Evolutionary conservation across 192 early-diverging fungal species (phyloP), one percentile per base, ranked within the genome.

Genomic region (Paraglomus occultum): DNA sequence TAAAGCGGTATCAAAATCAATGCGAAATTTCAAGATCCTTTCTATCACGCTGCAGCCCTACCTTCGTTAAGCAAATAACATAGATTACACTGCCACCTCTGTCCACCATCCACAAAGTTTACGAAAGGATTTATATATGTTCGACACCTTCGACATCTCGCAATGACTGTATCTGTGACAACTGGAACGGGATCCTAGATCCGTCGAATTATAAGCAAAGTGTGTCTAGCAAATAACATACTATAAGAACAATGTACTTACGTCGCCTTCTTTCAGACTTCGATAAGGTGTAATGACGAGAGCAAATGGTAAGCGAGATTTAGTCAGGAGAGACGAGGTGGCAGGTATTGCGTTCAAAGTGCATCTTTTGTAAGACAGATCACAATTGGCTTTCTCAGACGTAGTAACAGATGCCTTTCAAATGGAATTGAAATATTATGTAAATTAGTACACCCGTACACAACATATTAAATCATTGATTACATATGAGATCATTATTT

Each of bases 71-170:
- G 85, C 17, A 95, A 80, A 66, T 87, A 90, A 77, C 96, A 99
- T 82, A 97, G 82, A 76, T 96, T 96, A 77, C 96, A 99, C 76
- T 90, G 91, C 96, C 96, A 99, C 46, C 93, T 85, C 48, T 93
- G 90, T 9, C 95, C 96, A 53, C 96, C 93, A 66, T 99, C 96
- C 0, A 93, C 88, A 84, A 97, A 99, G 50, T 88, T 88, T 7
- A 98, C 91, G 78, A 91, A 99, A 22, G 96, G 96, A 66, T 98
- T 97, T 75, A 99, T 94, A 71, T 99, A 99, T 4, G 93, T 91
- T 67, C 96, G 84, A 79, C 96, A 99, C 22, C 95, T 82, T 40
- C 95, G 83, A 79, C 96, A 99, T 40, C 96, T 87, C 63, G 95
- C 92, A 80, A 99, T 96, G 53, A 89, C 86, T 22, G 86, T 85